Evolutionary conservation across 306 rosid genomes (phyloP).

Genomic region (Urtica urens): DNA sequence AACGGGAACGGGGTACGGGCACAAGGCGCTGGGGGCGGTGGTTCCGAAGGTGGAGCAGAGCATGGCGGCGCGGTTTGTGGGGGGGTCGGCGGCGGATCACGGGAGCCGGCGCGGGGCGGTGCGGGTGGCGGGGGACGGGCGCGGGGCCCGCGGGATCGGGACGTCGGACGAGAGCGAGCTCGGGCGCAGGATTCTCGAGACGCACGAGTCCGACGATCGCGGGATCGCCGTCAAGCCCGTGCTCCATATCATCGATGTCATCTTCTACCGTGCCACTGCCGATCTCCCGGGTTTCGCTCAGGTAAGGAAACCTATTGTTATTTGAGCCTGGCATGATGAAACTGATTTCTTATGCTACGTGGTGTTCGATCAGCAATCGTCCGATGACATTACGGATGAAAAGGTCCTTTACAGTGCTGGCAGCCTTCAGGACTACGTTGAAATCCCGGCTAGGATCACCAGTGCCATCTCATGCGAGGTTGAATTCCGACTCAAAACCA

Average conservation of each 20-base stretch:
- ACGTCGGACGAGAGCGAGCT: constrained; percentile 28
- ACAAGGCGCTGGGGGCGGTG: background rate
- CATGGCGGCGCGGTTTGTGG: constrained; percentile 6
- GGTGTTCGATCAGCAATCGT: constrained; percentile 20
- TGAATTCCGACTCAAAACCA: background rate
- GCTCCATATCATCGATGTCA: constrained; percentile 38
- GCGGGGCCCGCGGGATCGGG: background rate
- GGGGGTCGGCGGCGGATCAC: background rate
- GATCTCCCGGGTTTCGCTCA: constrained; percentile 22
- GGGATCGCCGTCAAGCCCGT: constrained; percentile 30
- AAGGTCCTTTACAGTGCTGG: constrained; percentile 13
- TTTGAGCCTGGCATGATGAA: background rate
- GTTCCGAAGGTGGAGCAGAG: background rate
- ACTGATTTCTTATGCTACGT: background rate
- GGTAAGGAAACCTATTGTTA: constrained; percentile 9
- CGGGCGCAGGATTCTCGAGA: constrained; percentile 28
- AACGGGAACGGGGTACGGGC: background rate
- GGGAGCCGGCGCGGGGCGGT: background rate
- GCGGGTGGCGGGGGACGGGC: background rate
- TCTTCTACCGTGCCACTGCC: constrained; percentile 24
- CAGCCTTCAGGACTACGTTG: constrained; percentile 22
- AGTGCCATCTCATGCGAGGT: constrained; percentile 55
- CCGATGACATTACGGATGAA: constrained; percentile 17
- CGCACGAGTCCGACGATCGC: constrained; percentile 33
- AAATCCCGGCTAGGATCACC: constrained; percentile 27